Percentiles rank a stretch among this genome's conserved stretches.
These are phyloP conservation scores for Exidia glandulosa DNA, from an alignment of 768 basidiomycete species.

Conservation along the genomic window DNA sequence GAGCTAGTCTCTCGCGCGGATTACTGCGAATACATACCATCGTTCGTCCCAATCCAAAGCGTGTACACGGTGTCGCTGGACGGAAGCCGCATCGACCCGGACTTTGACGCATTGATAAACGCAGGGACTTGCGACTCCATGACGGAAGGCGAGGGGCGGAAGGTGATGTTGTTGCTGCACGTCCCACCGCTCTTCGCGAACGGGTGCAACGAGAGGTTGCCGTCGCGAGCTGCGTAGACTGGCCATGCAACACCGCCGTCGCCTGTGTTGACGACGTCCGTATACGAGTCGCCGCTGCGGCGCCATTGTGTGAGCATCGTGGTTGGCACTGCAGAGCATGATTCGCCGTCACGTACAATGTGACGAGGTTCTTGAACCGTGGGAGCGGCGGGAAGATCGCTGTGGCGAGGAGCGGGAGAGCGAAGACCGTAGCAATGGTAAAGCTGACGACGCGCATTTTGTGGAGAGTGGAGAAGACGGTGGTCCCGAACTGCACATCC, in stretches of 20 bases:
- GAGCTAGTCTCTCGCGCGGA: too few relatives aligned
- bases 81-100: too few relatives aligned
- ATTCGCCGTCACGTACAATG: not conserved
- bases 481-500: too few relatives aligned
- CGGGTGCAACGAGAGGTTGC: not conserved
- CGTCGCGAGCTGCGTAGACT: not conserved
- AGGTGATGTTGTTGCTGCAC: not conserved
- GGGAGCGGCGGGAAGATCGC: too few relatives aligned
- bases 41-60: constrained; percentile 56
- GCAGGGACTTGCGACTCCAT: not conserved
- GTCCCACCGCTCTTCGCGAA: not conserved
- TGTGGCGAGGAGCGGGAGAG: too few relatives aligned
- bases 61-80: constrained; percentile 54
- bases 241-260: not conserved
- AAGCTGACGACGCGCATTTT: too few relatives aligned
- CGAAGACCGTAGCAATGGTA: too few relatives aligned
- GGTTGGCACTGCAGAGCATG: too few relatives aligned
- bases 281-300: not conserved
- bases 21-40: too few relatives aligned
- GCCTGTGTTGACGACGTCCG: not conserved
- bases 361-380: not conserved
- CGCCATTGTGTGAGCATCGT: not conserved
- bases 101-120: not conserved
- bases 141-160: not conserved
- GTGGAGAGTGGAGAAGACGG: too few relatives aligned